Evolutionary conservation across 2,329 filamentous ascomycete species (phyloP), one percentile per base, ranked within the genome.

Genomic region (Aspergillus clavatus): DNA sequence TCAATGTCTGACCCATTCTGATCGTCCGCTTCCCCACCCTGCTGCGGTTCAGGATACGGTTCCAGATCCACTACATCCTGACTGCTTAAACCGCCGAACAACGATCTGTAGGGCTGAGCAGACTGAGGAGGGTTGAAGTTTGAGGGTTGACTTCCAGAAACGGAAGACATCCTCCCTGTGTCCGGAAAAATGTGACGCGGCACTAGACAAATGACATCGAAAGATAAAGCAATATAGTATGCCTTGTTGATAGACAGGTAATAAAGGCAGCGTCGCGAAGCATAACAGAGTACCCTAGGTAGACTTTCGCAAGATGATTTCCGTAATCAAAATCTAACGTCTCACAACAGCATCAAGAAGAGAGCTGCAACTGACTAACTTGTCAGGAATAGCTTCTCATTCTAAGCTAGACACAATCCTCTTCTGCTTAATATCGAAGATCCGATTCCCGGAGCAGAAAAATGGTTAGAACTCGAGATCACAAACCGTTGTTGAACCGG

Each of bases 1-100:
- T 57, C 35, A 35, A 49, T 38, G 18, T 62, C 55, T 26, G 52
- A 26, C 1, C 57, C 56, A 49, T 57, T 40, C 21, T 53, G 45
- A 10, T 44, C 48, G 11, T 39, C 22, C 1, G 43, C 47, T 4
- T 36, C 16, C 0, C 18, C 54, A 23, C 38, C 37, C 16, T 42
- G 40, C 5, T 50, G 38, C 11, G 42, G 33, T 19, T 47, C 48
- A 8, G 44, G 38, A 3, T 50, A 40, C 4, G 48, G 46, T 14
- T 56, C 51, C 36, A 51, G 14, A 18, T 53, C 28, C 6, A 38
- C 16, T 18, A 42, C 48, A 58, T 57, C 47, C 31, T 60, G 51
- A 12, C 52, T 53, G 38, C 52, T 56, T 5, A 54, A 50, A 3
- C 61, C 61, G 22, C 61, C 63, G 29, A 64, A 66, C 40, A 65